phyloP scores from a whole-genome alignment of 345 rosid genomes.

The Gossypium sturtianum region DNA sequence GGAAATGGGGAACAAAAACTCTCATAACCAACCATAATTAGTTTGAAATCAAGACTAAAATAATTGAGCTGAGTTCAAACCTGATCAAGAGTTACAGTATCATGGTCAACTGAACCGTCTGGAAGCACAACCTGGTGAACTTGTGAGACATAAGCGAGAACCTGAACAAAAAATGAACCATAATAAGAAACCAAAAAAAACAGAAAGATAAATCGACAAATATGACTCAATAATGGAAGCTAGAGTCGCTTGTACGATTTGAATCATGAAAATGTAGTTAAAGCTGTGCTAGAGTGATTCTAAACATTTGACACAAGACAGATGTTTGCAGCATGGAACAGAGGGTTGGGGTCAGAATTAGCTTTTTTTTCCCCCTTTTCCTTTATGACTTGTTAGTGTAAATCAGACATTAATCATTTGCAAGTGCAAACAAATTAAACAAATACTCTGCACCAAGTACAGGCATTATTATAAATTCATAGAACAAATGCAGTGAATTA shows the following conservation, averaged over 20 bases:
- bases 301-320: not conserved
- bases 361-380: too few relatives aligned
- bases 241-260: not conserved
- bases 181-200: not conserved
- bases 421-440: not conserved
- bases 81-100: constrained; percentile 70
- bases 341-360: not conserved
- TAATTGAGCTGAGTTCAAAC: constrained; percentile 25
- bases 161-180: constrained; percentile 33
- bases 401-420: not conserved
- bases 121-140: constrained; percentile 81
- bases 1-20: not conserved
- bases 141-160: constrained; percentile 94
- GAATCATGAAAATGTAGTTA: not conserved
- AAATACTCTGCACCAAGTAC: not conserved
- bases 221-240: not conserved
- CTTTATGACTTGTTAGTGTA: too few relatives aligned
- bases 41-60: not conserved
- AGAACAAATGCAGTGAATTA: not conserved
- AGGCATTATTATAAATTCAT: not conserved
- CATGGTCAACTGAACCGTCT: constrained; percentile 60
- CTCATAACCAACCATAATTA: not conserved
- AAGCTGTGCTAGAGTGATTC: not conserved
- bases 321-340: not conserved
- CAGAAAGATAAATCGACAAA: not conserved